Evolutionary conservation across 1,139 yeast species (phyloP).

Genomic region (Scheffersomyces stambukii): DNA sequence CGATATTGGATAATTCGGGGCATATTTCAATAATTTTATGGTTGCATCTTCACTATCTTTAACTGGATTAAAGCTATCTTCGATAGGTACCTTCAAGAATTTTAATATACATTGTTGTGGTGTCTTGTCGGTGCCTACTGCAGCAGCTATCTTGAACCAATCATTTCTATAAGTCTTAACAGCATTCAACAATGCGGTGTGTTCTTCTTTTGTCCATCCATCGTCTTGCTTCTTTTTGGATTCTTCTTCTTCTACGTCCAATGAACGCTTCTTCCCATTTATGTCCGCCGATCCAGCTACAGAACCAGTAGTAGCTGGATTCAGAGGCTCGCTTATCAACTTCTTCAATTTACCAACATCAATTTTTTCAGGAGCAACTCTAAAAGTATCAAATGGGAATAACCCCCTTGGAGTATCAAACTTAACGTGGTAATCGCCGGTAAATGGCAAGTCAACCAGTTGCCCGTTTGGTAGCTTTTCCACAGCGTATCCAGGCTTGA

Average conservation of each 20-base stretch:
- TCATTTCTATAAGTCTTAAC: slow-evolving; percentile 56
- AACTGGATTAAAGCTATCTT: slow-evolving; percentile 61
- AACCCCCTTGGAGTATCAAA: slow-evolving; percentile 93
- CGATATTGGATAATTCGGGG: slow-evolving; percentile 79
- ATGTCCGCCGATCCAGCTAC: slow-evolving; percentile 6
- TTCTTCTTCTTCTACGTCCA: slow-evolving; percentile 5
- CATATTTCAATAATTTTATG: slow-evolving; percentile 64
- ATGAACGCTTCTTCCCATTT: slow-evolving; percentile 3
- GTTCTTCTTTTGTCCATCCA: slow-evolving; percentile 65
- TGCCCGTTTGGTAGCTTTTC: slow-evolving; percentile 53
- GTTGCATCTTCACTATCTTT: slow-evolving; percentile 42
- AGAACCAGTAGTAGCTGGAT: slow-evolving; percentile 1
- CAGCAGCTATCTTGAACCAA: slow-evolving; percentile 73
- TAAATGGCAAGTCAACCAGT: slow-evolving; percentile 51
- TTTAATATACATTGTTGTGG: slow-evolving; percentile 80
- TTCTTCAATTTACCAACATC: slow-evolving; percentile 56
- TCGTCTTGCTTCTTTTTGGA: slow-evolving; percentile 32
- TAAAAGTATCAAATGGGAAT: slow-evolving; percentile 85
- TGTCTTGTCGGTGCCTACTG: slow-evolving; percentile 54
- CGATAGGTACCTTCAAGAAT: slow-evolving; percentile 78
- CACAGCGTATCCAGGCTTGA: slow-evolving; percentile 58
- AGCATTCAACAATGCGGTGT: slow-evolving; percentile 57
- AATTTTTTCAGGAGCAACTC: slow-evolving; percentile 49
- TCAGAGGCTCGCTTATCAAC: slow-evolving; percentile 23
- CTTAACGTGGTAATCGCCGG: slow-evolving; percentile 64